Conservation (phyloP, 352 stramenopile genomes). For the Phytophthora rubi region DNA sequence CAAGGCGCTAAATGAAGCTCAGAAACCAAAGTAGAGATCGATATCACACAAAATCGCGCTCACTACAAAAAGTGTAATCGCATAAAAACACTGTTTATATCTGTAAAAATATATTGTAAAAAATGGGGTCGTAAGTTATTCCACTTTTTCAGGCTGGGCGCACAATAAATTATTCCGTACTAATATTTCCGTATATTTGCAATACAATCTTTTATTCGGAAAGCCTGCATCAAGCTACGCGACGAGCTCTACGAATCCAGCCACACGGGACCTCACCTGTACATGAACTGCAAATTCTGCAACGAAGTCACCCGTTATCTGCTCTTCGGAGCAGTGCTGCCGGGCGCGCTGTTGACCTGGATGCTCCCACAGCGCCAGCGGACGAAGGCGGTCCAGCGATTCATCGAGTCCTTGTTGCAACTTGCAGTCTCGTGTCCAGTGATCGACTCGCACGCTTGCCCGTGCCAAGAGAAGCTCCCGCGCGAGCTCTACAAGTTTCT, state of each 20-base stretch:
- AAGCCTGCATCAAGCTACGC: slow-evolving; percentile 43
- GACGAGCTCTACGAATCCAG: slow-evolving; percentile 43
- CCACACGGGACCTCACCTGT: slow-evolving; percentile 31
- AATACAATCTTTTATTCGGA: too few species aligned
- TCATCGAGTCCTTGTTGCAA: slow-evolving; percentile 33
- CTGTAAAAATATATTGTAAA: too few species aligned
- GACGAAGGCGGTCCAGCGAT: slow-evolving; percentile 31
- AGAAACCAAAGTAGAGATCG: too few species aligned
- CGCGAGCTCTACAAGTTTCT: slow-evolving; percentile 24
- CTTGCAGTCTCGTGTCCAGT: slow-evolving; percentile 26
- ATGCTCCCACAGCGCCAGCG: slow-evolving; percentile 34
- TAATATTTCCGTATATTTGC: too few species aligned
- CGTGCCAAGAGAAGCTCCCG: slow-evolving; percentile 31
- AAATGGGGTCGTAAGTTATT: too few species aligned
- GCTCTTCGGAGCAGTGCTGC: slow-evolving; percentile 34
- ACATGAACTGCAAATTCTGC: slow-evolving; percentile 49
- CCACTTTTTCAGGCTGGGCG: too few species aligned
- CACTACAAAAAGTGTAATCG: too few species aligned
- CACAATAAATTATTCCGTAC: too few species aligned
- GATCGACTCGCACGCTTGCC: slow-evolving; percentile 26
- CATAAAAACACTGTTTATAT: too few species aligned
- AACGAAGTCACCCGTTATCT: slow-evolving; percentile 48
- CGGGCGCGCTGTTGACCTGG: slow-evolving; percentile 27
- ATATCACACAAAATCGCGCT: too few species aligned
- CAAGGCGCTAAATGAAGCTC: too few species aligned